These are phyloP conservation scores for Imleria badia DNA, from an alignment of 768 basidiomycete species.

Conservation along the genomic window DNA sequence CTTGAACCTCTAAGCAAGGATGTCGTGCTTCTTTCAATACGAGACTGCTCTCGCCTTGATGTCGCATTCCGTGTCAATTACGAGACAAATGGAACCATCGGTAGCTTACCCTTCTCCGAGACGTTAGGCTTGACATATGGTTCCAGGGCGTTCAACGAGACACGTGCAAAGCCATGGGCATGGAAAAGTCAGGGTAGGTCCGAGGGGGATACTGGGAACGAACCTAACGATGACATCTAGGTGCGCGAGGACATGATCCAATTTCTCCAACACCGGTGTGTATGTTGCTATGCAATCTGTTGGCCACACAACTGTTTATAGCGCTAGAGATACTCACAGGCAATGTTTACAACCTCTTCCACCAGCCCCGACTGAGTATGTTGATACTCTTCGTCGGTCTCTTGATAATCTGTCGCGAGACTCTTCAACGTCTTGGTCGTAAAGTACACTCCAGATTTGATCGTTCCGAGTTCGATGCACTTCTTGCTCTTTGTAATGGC, in stretches of 20 bases:
- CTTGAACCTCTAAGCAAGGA: constrained; percentile 95
- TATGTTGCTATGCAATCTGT: constrained; percentile 75
- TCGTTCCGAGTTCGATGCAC: constrained; percentile 82
- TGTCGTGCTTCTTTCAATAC: constrained; percentile 86
- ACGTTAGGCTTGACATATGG: constrained; percentile 87
- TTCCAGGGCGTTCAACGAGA: constrained; percentile 82
- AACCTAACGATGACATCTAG: constrained; percentile 91
- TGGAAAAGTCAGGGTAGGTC: neutral
- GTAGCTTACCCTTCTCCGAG: constrained; percentile 62
- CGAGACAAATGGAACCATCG: neutral
- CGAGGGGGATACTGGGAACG: neutral
- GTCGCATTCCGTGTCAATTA: neutral
- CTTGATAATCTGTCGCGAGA: constrained; percentile 69
- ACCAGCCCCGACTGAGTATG: constrained; percentile 80
- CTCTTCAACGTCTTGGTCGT: constrained; percentile 74
- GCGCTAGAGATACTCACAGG: constrained; percentile 54
- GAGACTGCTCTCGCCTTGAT: constrained; percentile 73
- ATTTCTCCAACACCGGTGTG: constrained; percentile 77
- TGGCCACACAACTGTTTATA: neutral
- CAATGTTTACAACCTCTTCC: constrained; percentile 90
- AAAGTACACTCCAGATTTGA: constrained; percentile 87
- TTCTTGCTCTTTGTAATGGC: constrained; percentile 56
- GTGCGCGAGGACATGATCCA: constrained; percentile 84
- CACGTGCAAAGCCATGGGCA: constrained; percentile 77
- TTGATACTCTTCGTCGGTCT: constrained; percentile 66